Evolutionary conservation across 352 stramenopile species (phyloP), one percentile per base, ranked within the genome.

Genomic region (Phytophthora citrophthora): DNA sequence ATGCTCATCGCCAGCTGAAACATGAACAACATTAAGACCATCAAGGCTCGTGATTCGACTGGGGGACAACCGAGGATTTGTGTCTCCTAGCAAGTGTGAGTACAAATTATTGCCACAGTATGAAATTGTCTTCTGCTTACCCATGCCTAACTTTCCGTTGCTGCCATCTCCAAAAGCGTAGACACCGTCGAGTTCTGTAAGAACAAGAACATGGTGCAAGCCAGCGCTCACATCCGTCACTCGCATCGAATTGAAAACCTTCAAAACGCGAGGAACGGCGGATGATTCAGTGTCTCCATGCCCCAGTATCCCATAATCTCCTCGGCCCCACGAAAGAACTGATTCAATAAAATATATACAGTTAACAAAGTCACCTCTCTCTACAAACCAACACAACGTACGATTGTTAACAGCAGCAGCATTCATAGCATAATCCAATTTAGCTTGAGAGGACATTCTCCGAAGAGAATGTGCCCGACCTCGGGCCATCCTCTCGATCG

Each of bases 251-350:
- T 88, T 86, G 39, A 93, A 90, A 2, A 88, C 51, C 10, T 74
- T 64, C 31, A 95, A 71, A 10, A 84, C 61, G 9, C 70, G 70
- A 39, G 83, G 83, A n/a, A 60, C 46, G 6, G 62, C 56, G 2
- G 50, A 78, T n/a, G 81, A 79, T 13, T 69, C 20, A 3, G 60
- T 78, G 31, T 86, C 73, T 26, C 81, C 83, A 47, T 86, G 79
- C 3, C 83, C 83, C 15, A 94, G 68, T 11, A 90, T 60, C 1
- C 83, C 86, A 6, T 72, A 72, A 34, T 89, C 71, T 4, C 84
- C 83, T 48, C 83, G 68, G 16, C 86, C 86, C 86, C 86, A 93
- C 2, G 84, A 91, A 38, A 86, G 68, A 27, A 93, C 83, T 94
- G 12, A 9, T 44, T 20, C 15, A 52, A 13, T 12, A 45, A 8